phyloP scores from a whole-genome alignment of 2,329 filamentous ascomycete species.

The Aspergillus viridinutans region DNA sequence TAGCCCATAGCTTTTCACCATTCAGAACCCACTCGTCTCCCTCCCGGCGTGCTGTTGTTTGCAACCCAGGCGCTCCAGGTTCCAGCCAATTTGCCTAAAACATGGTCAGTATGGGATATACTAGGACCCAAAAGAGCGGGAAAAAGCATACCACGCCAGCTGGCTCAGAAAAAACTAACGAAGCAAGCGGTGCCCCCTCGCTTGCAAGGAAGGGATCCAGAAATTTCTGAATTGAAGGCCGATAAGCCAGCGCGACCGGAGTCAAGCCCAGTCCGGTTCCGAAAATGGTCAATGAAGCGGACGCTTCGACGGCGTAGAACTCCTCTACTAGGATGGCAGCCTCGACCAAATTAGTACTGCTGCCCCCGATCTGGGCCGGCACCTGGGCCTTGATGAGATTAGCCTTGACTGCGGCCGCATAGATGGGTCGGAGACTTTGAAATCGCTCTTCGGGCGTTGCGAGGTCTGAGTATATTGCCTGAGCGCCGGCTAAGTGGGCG shows the following conservation, averaged over 20 bases:
- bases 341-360: conserved; percentile 43
- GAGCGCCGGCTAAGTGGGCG: background rate
- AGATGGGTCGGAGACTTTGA: conserved; percentile 46
- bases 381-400: conserved; percentile 50
- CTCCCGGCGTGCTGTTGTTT: conserved; percentile 47
- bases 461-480: conserved; percentile 12
- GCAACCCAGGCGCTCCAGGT: conserved; percentile 45
- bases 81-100: conserved; percentile 48
- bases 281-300: conserved; percentile 48
- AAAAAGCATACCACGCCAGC: conserved; percentile 34
- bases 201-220: conserved; percentile 46
- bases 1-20: conserved; percentile 56
- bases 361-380: conserved; percentile 45
- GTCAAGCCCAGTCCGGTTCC: conserved; percentile 51
- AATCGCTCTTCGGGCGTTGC: conserved; percentile 40
- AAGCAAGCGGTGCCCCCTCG: conserved; percentile 47
- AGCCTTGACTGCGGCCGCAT: conserved; percentile 40
- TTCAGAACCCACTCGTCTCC: conserved; percentile 50
- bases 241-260: conserved; percentile 47
- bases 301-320: conserved; percentile 50
- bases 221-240: conserved; percentile 39
- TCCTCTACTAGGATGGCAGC: conserved; percentile 52
- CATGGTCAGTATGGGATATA: background rate
- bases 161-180: conserved; percentile 51
- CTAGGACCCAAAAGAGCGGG: background rate